Base-by-base conservation (phyloP, 106 monocot species). In the Agapanthus africanus region DNA sequence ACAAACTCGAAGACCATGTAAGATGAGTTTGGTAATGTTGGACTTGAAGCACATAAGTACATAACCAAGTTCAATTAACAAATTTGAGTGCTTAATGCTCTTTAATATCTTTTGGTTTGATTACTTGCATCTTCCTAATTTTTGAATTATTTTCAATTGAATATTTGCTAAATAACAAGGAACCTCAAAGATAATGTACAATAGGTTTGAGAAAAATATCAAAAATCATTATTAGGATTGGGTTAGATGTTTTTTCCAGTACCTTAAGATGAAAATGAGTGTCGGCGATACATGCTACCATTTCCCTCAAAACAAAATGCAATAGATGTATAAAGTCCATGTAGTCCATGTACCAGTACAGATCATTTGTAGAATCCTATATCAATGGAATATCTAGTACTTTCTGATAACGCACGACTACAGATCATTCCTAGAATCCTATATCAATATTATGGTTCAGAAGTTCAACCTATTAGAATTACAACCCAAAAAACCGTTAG, bases 221-320 rank as follows among this genome's bases (percentile, higher is more conserved):
- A 42, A 66, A n/a, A 37, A 11, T 35, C 18, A 52, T 7, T 31
- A 64, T 63, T 39, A 21, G 46, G 15, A 47, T 44, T 59, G 23
- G 28, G 47, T 21, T n/a, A 49, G 31, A 66, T 57, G 33, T 22
- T n/a, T 3, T 59, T 49, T 7, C n/a, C 19, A 46, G 46, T 90
- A 94, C 94, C 94, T 94, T 42, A 90, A 71, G 47, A 94, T 94
- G 73, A 94, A 94, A 70, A 94, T 87, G 34, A 94, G 94, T 94
- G 67, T 94, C 90, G 11, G 94, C 94, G 46, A 94, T 94, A 60
- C 90, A 94, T 19, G 94, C 78, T 21, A 94, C 79, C 94, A 94
- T 87, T 84, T 94, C 94, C 94, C 94, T 94, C 73, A 62, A 78
- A 46, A 71, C 8, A 37, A 78, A 35, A 68, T 18, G 21, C 52